Percentiles rank a stretch among this genome's conserved stretches.
Conservation (phyloP, 495 filamentous ascomycete genomes). For the Penicillium longicatenatum region DNA sequence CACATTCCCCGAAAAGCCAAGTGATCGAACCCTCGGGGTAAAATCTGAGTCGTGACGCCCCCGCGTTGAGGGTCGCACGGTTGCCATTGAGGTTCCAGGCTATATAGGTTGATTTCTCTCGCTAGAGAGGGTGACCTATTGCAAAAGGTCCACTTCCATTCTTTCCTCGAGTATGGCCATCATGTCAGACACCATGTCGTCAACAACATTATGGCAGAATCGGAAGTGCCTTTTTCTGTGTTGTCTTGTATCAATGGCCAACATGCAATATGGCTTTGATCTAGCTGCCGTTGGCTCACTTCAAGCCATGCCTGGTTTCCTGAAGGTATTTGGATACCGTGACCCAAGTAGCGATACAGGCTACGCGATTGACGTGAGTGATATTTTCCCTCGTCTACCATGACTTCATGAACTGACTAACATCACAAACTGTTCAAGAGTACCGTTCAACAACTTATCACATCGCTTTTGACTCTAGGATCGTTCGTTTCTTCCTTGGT, state of each 20-base stretch:
- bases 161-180: neutral
- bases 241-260: slow-evolving; percentile 20
- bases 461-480: slow-evolving; percentile 56
- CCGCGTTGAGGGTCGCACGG: neutral
- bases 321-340: slow-evolving; percentile 22
- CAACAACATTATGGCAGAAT: slow-evolving; percentile 22
- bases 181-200: slow-evolving; percentile 14
- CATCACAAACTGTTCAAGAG: slow-evolving; percentile 6
- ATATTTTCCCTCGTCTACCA: neutral
- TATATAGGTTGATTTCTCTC: too few relatives aligned
- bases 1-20: neutral
- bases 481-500: slow-evolving; percentile 59
- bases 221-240: slow-evolving; percentile 20
- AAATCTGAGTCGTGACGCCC: neutral
- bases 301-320: slow-evolving; percentile 23
- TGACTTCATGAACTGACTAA: neutral
- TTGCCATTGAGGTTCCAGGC: too few relatives aligned
- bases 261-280: slow-evolving; percentile 26
- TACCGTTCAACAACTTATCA: slow-evolving; percentile 40
- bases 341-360: slow-evolving; percentile 12
- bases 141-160: neutral
- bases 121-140: too few relatives aligned
- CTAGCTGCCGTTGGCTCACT: slow-evolving; percentile 17
- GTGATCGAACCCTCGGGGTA: neutral
- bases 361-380: slow-evolving; percentile 20